Evolutionary conservation across 345 rosid genomes (phyloP).

Genomic region (Citrus medica): DNA sequence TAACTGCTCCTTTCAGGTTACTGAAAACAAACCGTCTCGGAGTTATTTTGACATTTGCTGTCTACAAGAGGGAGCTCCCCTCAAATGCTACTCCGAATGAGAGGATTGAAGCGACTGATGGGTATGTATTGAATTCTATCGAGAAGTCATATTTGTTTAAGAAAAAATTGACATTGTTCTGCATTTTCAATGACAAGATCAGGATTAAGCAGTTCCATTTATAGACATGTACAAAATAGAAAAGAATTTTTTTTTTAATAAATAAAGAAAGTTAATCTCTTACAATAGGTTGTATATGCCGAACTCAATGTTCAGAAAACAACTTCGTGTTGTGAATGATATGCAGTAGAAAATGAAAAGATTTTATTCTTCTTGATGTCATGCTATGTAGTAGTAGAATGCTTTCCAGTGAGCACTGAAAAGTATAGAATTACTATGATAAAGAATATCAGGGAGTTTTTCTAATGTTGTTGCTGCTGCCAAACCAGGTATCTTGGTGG

Average conservation of each 20-base stretch:
- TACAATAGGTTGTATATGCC: background rate
- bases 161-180: background rate
- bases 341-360: background rate
- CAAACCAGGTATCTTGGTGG: slow-evolving; percentile 89
- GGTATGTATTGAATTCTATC: slow-evolving; percentile 43
- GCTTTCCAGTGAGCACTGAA: background rate
- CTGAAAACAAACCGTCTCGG: slow-evolving; percentile 91
- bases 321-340: background rate
- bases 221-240: background rate
- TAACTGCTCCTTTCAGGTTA: slow-evolving; percentile 92
- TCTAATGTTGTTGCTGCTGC: slow-evolving; percentile 11
- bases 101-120: slow-evolving; percentile 79
- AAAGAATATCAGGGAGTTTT: slow-evolving; percentile 1
- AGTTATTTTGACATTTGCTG: slow-evolving; percentile 91
- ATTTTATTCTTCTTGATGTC: background rate
- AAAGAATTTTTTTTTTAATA: background rate
- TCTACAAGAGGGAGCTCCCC: slow-evolving; percentile 79
- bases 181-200: background rate
- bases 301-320: background rate
- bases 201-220: background rate
- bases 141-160: background rate
- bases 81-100: slow-evolving; percentile 78
- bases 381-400: background rate
- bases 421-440: background rate
- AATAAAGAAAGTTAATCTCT: background rate